Base-by-base conservation (phyloP, 2,329 filamentous ascomycete genomes). In the Immersiporthe knoxdaviesiana region DNA sequence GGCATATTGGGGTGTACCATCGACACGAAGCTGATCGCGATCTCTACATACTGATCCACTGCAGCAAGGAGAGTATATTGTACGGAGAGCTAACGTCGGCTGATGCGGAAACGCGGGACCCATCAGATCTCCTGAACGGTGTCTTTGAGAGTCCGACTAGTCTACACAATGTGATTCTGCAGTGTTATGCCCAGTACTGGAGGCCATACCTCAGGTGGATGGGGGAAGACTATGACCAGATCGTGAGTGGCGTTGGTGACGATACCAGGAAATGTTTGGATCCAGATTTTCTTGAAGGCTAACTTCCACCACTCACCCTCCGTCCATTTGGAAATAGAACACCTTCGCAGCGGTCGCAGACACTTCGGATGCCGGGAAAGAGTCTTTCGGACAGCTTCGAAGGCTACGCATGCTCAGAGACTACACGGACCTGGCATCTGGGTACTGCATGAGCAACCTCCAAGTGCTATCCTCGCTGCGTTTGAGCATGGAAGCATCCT, bases 1-100 rank as follows among this genome's bases (percentile, higher is more conserved):
- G 71, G 7, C 71, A 72, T 27, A 47, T 72, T 30, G 71, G 70
- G 6, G 70, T 72, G 12, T 72, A 72, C 35, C 71, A 72, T 27
- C 65, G 67, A 27, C 71, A 70, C 30, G 44, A 37, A 39, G 32
- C 41, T 12, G 60, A 62, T n/a, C 47, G 47, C 14, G 71, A 71
- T 56, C 60, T 70, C 0, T 70, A 68, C 47, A 50, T 71, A 12
- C 39, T 72, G 37, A 21, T 69, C 16, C 52, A 71, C 47, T 68
- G 71, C 63, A 69, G 65, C 21, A 44, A 61, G 18, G 63, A 58
- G 21, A 72, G 66, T 52, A 62, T 62, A 1, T 47, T 72, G 1
- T 66, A 63, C 37, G 3, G 27, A 18, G 62, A 32, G 30, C 18
- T 67, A 3, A n/a, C 30, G 16, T 32, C 10, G 12, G 8, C 30